Evolutionary conservation across 1,284 basidiomycete species (phyloP).

Genomic region (Coriolopsis trogii): DNA sequence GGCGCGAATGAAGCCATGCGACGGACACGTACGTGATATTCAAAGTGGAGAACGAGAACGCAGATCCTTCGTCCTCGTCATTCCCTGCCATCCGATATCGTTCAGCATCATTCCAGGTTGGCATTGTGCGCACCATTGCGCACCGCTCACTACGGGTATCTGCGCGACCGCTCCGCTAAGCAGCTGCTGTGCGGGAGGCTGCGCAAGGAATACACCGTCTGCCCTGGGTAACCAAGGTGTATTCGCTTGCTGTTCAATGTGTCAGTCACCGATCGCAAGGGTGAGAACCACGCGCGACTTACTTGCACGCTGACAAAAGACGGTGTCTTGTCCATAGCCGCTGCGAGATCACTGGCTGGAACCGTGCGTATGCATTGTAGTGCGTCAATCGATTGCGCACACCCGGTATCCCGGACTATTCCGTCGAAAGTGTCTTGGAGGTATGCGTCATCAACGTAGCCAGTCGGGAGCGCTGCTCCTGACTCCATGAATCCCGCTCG

Average conservation of each 20-base stretch:
- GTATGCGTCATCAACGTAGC: constrained; percentile 34
- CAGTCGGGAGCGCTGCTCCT: constrained; percentile 37
- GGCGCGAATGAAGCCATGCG: neutral
- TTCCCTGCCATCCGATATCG: neutral
- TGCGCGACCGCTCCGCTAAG: no score
- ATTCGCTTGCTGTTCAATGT: neutral
- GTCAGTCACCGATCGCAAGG: neutral
- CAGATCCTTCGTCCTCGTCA: constrained; percentile 3
- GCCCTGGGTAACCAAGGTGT: constrained; percentile 28
- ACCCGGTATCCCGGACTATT: constrained; percentile 35
- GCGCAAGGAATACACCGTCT: no score
- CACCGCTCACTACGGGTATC: no score
- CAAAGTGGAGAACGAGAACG: constrained; percentile 1
- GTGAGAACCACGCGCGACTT: neutral
- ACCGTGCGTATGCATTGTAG: constrained; percentile 42
- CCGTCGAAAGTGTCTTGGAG: constrained; percentile 38
- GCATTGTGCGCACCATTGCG: no score
- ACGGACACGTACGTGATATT: neutral
- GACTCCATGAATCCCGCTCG: constrained; percentile 41
- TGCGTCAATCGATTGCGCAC: constrained; percentile 34
- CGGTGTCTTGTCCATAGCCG: constrained; percentile 34
- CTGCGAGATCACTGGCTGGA: constrained; percentile 33
- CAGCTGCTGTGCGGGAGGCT: no score
- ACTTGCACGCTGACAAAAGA: constrained; percentile 33
- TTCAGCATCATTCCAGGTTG: neutral